Evolutionary conservation across 2,329 filamentous ascomycete genomes (phyloP).

Genomic region (Stachybotrys echinatus): DNA sequence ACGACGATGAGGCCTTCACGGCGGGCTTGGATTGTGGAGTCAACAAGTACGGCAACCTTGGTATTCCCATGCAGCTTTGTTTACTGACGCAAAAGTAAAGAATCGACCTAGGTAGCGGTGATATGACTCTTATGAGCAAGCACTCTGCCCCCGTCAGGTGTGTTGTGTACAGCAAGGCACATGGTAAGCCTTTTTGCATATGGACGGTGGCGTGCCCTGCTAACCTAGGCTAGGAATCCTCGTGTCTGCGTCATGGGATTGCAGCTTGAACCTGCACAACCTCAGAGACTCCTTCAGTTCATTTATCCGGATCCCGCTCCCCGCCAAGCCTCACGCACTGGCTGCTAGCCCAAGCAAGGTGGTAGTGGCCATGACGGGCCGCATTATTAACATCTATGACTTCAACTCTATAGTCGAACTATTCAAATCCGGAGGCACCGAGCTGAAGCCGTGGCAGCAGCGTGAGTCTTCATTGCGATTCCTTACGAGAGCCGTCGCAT

Average conservation of each 20-base stretch:
- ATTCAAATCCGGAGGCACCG: constrained; percentile 37
- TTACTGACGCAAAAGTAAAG: constrained; percentile 21
- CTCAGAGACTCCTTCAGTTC: constrained; percentile 44
- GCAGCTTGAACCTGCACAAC: constrained; percentile 79
- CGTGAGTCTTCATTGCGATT: constrained; percentile 94
- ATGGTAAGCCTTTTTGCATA: constrained; percentile 50
- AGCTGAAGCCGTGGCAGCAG: constrained; percentile 80
- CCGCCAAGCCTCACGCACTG: constrained; percentile 84
- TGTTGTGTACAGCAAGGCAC: constrained; percentile 73
- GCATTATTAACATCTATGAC: constrained; percentile 93
- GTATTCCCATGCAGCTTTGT: not conserved
- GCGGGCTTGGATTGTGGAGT: constrained; percentile 86
- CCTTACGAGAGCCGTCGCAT: constrained; percentile 86
- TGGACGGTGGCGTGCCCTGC: constrained; percentile 4
- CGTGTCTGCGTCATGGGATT: constrained; percentile 90
- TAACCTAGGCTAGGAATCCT: constrained; percentile 53
- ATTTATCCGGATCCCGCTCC: constrained; percentile 65
- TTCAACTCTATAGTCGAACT: constrained; percentile 60
- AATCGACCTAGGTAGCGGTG: constrained; percentile 66
- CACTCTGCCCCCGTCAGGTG: constrained; percentile 77
- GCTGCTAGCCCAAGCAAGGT: constrained; percentile 73
- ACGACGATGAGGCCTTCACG: constrained; percentile 78
- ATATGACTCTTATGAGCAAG: constrained; percentile 69
- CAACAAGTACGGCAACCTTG: constrained; percentile 48
- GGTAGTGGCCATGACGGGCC: constrained; percentile 91